Conservation (phyloP, 2,329 filamentous ascomycete genomes). For the Stromatinia cepivora region DNA sequence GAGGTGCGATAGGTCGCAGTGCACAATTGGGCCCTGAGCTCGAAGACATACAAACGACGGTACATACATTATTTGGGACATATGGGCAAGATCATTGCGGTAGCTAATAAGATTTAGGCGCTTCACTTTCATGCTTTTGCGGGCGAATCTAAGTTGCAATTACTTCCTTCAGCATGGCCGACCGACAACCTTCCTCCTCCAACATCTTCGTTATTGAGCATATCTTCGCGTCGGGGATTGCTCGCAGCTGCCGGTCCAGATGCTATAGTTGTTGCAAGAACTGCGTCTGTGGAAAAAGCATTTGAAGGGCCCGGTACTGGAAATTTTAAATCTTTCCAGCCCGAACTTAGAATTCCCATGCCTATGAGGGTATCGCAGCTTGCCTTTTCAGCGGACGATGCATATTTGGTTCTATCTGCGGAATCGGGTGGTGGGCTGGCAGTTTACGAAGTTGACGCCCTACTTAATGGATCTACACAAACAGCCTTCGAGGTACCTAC, state of each 20-base stretch:
- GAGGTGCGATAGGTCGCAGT: constrained; percentile 43
- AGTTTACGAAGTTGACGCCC: constrained; percentile 72
- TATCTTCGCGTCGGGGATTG: constrained; percentile 77
- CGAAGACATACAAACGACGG: constrained; percentile 79
- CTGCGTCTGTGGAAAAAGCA: constrained; percentile 73
- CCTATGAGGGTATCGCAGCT: constrained; percentile 81
- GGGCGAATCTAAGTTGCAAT: constrained; percentile 77
- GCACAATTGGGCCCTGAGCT: constrained; percentile 63
- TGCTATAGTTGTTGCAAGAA: constrained; percentile 71
- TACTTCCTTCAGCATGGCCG: constrained; percentile 77
- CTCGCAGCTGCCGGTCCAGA: constrained; percentile 87
- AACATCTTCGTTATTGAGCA: constrained; percentile 78
- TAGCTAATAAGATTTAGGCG: constrained; percentile 47
- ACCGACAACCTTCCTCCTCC: constrained; percentile 62
- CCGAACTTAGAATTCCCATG: constrained; percentile 71
- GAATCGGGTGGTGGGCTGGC: constrained; percentile 79
- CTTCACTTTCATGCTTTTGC: constrained; percentile 80
- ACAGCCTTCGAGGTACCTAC: constrained; percentile 75
- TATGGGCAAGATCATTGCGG: neutral
- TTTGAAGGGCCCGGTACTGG: constrained; percentile 64
- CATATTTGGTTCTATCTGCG: constrained; percentile 77
- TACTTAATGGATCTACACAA: constrained; percentile 66
- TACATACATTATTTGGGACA: constrained; percentile 44
- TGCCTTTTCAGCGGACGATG: constrained; percentile 87
- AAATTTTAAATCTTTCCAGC: constrained; percentile 68